Conservation (phyloP, 192 early-diverging fungal genomes). For the Rhizophagus sp. region DNA sequence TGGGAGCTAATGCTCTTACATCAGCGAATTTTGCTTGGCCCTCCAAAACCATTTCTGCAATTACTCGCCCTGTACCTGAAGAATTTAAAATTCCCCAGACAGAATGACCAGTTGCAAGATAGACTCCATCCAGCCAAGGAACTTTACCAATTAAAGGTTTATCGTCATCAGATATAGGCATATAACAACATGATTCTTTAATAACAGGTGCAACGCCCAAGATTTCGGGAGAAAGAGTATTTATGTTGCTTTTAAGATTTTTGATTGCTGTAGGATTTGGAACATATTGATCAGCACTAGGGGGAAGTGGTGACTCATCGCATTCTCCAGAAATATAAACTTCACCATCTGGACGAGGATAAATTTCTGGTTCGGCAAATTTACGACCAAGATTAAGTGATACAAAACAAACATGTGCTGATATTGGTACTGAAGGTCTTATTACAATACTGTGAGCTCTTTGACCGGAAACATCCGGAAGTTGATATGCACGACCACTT, state of each 20-base stretch:
- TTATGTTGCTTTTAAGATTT: conserved; percentile 32
- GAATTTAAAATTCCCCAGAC: conserved; percentile 50
- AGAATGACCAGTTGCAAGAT: conserved; percentile 47
- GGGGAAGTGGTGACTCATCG: conserved; percentile 38
- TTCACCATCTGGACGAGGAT: conserved; percentile 51
- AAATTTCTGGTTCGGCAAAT: conserved; percentile 45
- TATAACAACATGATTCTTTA: conserved; percentile 42
- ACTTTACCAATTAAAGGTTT: conserved; percentile 43
- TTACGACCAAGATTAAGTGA: conserved; percentile 32
- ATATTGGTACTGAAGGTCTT: conserved; percentile 19
- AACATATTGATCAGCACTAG: conserved; percentile 30
- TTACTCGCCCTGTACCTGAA: conserved; percentile 42
- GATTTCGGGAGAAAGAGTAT: conserved; percentile 33
- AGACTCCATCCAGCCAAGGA: conserved; percentile 34
- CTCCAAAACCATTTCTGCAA: conserved; percentile 45
- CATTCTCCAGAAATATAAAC: conserved; percentile 47
- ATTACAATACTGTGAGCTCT: conserved; percentile 45
- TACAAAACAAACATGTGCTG: conserved; percentile 42
- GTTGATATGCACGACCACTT: conserved; percentile 1
- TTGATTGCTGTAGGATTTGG: conserved; percentile 29
- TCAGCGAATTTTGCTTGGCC: conserved; percentile 36
- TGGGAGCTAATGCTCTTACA: conserved; percentile 21
- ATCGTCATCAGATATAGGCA: conserved; percentile 42
- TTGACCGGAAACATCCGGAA: conserved; percentile 37
- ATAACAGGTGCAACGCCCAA: conserved; percentile 27